A percentile compares a stretch with the other conserved stretches of the same genome.
Conservation (phyloP, 2,329 filamentous ascomycete species). For the Biscogniauxia sp. region DNA sequence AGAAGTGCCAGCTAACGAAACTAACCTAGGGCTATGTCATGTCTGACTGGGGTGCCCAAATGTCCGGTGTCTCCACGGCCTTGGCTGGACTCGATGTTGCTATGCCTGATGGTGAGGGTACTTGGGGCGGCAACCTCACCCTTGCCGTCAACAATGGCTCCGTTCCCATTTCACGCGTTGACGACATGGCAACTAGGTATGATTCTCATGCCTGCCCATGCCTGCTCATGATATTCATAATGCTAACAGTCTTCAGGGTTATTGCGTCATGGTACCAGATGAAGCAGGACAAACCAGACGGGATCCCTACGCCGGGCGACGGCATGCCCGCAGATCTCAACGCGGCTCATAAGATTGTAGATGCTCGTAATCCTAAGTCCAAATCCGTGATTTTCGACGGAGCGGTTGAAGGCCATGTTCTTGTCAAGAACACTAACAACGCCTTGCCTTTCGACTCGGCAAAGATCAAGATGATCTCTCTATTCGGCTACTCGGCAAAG, state of each 20-base stretch:
- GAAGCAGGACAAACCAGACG: slow-evolving; percentile 32
- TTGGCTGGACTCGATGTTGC: slow-evolving; percentile 49
- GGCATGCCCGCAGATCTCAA: slow-evolving; percentile 36
- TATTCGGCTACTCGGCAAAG: slow-evolving; percentile 45
- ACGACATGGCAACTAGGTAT: slow-evolving; percentile 52
- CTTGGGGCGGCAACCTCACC: slow-evolving; percentile 46
- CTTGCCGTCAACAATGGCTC: slow-evolving; percentile 47
- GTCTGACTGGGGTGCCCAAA: slow-evolving; percentile 43
- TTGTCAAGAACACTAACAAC: slow-evolving; percentile 46
- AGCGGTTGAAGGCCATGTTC: slow-evolving; percentile 35
- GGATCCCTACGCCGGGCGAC: slow-evolving; percentile 25
- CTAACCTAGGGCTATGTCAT: slow-evolving; percentile 34
- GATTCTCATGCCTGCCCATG: neutral
- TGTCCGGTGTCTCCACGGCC: slow-evolving; percentile 41
- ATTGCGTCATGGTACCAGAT: slow-evolving; percentile 42
- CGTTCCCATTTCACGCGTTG: slow-evolving; percentile 40
- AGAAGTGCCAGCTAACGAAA: slow-evolving; percentile 1
- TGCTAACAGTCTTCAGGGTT: slow-evolving; percentile 14
- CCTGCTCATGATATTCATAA: slow-evolving; percentile 28
- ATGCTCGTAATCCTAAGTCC: slow-evolving; percentile 37
- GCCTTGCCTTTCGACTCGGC: slow-evolving; percentile 40
- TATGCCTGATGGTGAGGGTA: slow-evolving; percentile 41
- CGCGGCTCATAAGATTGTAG: slow-evolving; percentile 36
- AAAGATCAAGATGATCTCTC: slow-evolving; percentile 46
- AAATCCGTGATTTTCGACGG: slow-evolving; percentile 32